A percentile compares a stretch with the other conserved stretches of the same genome.
phyloP scores from a whole-genome alignment of 768 basidiomycete species.

The Pleurotus cornucopiae region DNA sequence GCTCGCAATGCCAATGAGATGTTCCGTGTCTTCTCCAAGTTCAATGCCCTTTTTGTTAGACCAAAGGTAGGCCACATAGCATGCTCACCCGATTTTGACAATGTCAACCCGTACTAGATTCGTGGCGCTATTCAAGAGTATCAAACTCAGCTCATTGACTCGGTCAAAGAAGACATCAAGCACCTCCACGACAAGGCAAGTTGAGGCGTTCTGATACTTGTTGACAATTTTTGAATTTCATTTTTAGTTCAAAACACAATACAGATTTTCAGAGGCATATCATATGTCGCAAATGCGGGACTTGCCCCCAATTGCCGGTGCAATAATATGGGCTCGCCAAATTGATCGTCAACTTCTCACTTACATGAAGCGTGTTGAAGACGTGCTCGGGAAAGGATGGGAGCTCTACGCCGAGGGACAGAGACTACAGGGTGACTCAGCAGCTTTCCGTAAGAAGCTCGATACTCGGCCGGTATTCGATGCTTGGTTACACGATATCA shows the following conservation, averaged over 20 bases:
- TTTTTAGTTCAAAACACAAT: slow-evolving; percentile 87
- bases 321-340: slow-evolving; percentile 99
- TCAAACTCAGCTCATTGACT: slow-evolving; percentile 97
- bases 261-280: slow-evolving; percentile 91
- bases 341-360: slow-evolving; percentile 93
- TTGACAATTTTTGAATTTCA: background rate
- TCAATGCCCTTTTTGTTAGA: slow-evolving; percentile 93
- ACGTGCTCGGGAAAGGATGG: slow-evolving; percentile 97
- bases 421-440: slow-evolving; percentile 88
- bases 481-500: slow-evolving; percentile 96
- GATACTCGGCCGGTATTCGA: slow-evolving; percentile 93
- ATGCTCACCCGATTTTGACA: background rate
- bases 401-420: slow-evolving; percentile 99
- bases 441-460: slow-evolving; percentile 92
- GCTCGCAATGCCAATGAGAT: slow-evolving; percentile 98
- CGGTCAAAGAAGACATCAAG: slow-evolving; percentile 98
- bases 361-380: slow-evolving; percentile 99
- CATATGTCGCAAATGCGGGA: slow-evolving; percentile 99
- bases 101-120: slow-evolving; percentile 48
- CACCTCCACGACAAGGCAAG: slow-evolving; percentile 85
- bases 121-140: slow-evolving; percentile 99
- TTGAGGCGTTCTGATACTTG: background rate
- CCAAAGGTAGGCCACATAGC: slow-evolving; percentile 66
- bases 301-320: slow-evolving; percentile 94
- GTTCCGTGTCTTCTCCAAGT: slow-evolving; percentile 98